These are phyloP conservation scores for Acorus gramineus DNA, from an alignment of 106 monocot species.

Conservation along the genomic window DNA sequence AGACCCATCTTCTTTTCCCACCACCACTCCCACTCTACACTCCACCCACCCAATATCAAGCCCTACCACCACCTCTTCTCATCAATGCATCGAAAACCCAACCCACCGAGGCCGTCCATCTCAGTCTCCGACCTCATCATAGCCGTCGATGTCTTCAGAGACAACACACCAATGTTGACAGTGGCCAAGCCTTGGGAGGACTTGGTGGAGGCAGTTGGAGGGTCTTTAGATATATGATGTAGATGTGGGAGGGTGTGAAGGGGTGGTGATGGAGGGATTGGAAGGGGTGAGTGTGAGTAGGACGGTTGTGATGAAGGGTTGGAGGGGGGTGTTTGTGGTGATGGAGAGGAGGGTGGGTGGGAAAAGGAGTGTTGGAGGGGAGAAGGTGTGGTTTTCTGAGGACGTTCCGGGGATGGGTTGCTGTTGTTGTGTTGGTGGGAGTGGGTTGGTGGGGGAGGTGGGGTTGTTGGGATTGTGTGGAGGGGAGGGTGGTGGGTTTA, in stretches of 20 bases:
- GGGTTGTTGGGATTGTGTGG: conserved; percentile 14
- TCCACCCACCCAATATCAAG: background rate
- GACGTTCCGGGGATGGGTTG: conserved; percentile 17
- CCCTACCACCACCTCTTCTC: conserved; percentile 20
- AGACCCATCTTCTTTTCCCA: conserved; percentile 22
- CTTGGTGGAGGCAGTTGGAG: background rate
- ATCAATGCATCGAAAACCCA: background rate
- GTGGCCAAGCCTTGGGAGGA: conserved; percentile 8
- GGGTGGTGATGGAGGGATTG: background rate
- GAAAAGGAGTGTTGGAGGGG: conserved; percentile 4
- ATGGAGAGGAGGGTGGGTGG: conserved; percentile 19
- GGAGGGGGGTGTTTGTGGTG: conserved; percentile 20
- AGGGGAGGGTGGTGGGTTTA: conserved; percentile 1
- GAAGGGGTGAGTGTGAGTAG: conserved; percentile 25
- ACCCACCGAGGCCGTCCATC: conserved; percentile 12
- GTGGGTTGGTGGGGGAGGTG: conserved; percentile 19
- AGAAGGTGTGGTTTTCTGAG: conserved; percentile 30
- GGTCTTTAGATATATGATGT: conserved; percentile 23
- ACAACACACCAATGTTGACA: conserved; percentile 4
- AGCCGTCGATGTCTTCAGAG: conserved; percentile 34
- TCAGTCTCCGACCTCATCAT: conserved; percentile 31
- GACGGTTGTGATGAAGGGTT: conserved; percentile 24
- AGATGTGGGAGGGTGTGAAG: conserved; percentile 4
- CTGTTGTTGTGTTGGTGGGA: conserved; percentile 1
- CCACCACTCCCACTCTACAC: conserved; percentile 23